Conservation (phyloP, 192 early-diverging fungal genomes). For the Dissophora globulifera region DNA sequence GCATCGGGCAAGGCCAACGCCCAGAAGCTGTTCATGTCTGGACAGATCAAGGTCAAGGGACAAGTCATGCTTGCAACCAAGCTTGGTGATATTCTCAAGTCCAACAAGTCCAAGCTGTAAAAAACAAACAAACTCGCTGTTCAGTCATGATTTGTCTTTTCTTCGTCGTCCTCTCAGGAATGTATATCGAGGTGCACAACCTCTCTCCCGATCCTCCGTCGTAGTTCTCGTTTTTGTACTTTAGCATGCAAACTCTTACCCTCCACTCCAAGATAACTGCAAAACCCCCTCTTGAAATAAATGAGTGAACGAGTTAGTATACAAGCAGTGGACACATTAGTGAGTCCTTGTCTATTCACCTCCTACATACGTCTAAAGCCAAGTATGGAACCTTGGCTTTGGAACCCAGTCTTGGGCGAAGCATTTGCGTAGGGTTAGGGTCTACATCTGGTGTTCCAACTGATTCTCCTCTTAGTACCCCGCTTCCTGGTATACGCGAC, state of each 20-base stretch:
- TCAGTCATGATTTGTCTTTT: neutral
- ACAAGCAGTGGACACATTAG: too few species aligned
- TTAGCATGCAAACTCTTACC: slow-evolving; percentile 25
- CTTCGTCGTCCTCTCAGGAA: too few species aligned
- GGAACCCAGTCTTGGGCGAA: too few species aligned
- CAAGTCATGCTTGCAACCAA: slow-evolving; percentile 76
- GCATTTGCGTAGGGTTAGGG: too few species aligned
- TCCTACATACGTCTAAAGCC: too few species aligned
- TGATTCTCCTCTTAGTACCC: too few species aligned
- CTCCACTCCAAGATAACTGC: slow-evolving; percentile 10
- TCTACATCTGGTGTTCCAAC: too few species aligned
- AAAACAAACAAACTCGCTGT: neutral
- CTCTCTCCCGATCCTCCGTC: neutral
- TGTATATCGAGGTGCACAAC: neutral
- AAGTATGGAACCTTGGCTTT: too few species aligned
- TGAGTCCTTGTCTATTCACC: too few species aligned
- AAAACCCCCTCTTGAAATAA: too few species aligned
- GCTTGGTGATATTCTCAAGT: slow-evolving; percentile 70
- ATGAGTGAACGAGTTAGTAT: too few species aligned
- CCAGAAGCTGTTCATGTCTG: slow-evolving; percentile 90
- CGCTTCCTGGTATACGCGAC: too few species aligned
- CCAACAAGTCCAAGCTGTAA: slow-evolving; percentile 71
- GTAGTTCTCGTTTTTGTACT: slow-evolving; percentile 42
- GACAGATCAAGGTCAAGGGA: slow-evolving; percentile 85
- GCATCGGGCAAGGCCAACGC: slow-evolving; percentile 83